Evolutionary conservation across 192 early-diverging fungal species (phyloP), one percentile per base, ranked within the genome.

Genomic region (Podila clonocystis): DNA sequence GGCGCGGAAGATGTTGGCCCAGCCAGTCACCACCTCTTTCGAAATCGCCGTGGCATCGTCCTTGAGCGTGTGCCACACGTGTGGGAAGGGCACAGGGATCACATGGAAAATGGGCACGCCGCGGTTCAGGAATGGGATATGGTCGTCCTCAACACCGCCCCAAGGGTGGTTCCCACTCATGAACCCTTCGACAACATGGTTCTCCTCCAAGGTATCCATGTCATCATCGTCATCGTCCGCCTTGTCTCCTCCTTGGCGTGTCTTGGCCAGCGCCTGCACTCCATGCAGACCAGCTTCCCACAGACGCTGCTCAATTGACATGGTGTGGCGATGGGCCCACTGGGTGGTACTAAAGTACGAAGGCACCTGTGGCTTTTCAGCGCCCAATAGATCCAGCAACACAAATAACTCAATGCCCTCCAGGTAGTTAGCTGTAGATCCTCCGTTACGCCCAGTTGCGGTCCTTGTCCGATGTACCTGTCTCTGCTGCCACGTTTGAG

Each of bases 81-180:
- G 58, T 19, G 97, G 97, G 82, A 99, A 99, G 19, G 93, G 94
- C 22, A 74, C 67, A 7, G 97, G 89, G 62, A 99, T 99, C 31
- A 95, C 65, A 74, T 99, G 97, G 22, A 97, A 85, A 55, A 96
- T 89, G 3, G 95, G 93, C 0, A 97, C 93, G 12, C 95, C 91
- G 24, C 90, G 85, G 22, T 87, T 31, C 38, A 94, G 38, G 85
- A 99, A 99, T 19, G 97, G 97, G 5, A 89, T 45, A 75, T 99
- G 96, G 75, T 99, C 97, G 72, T 99, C 97, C 28, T 91, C 88
- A 29, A 97, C 83, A 7, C 78, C 63, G 13, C 75, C 82, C 41
- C 70, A 74, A 1, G 63, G 61, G 5, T 74, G 11, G 38, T 63
- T 29, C n/a, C 58, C 41, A 22, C 65, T 59, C 26, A 85, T 48